A percentile compares a stretch with the other conserved stretches of the same genome.
phyloP scores from a whole-genome alignment of 2,329 filamentous ascomycete species.

The Talaromyces sp. region DNA sequence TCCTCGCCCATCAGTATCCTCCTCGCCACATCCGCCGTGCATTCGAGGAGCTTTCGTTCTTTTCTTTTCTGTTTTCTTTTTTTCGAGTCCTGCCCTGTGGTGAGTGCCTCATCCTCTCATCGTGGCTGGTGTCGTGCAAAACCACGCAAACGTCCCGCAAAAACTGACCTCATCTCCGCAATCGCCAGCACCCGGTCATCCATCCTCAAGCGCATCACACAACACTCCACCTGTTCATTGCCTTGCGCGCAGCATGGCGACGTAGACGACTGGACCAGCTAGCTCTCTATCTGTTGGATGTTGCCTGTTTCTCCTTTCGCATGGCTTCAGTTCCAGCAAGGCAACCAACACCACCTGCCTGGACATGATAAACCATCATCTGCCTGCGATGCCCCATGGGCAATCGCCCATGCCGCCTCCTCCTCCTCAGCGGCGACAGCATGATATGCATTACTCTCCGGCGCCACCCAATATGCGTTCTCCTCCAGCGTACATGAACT shows the following conservation, averaged over 20 bases:
- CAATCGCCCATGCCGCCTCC: slow-evolving; percentile 45
- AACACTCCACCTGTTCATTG: slow-evolving; percentile 9
- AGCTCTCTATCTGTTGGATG: slow-evolving; percentile 12
- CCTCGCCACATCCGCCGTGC: neutral
- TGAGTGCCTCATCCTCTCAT: neutral
- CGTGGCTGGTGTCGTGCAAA: neutral
- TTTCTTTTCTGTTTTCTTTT: neutral
- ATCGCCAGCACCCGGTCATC: slow-evolving; percentile 5
- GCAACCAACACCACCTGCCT: slow-evolving; percentile 27
- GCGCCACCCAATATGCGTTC: slow-evolving; percentile 50
- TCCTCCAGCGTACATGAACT: slow-evolving; percentile 56
- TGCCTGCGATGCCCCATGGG: slow-evolving; percentile 43
- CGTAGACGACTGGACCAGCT: slow-evolving; percentile 22
- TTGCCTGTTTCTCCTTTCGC: slow-evolving; percentile 24
- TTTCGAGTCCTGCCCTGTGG: neutral
- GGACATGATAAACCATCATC: slow-evolving; percentile 44
- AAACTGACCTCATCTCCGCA: slow-evolving; percentile 7
- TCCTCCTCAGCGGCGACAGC: slow-evolving; percentile 41
- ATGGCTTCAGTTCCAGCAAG: slow-evolving; percentile 39
- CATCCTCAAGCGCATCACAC: slow-evolving; percentile 3
- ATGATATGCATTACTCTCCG: slow-evolving; percentile 41
- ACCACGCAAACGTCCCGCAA: slow-evolving; percentile 1
- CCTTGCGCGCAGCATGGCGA: slow-evolving; percentile 30
- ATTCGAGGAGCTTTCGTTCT: neutral
- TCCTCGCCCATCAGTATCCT: neutral